Evolutionary conservation across 108 stramenopile species (phyloP).

Genomic region (Cyclotella atomus): DNA sequence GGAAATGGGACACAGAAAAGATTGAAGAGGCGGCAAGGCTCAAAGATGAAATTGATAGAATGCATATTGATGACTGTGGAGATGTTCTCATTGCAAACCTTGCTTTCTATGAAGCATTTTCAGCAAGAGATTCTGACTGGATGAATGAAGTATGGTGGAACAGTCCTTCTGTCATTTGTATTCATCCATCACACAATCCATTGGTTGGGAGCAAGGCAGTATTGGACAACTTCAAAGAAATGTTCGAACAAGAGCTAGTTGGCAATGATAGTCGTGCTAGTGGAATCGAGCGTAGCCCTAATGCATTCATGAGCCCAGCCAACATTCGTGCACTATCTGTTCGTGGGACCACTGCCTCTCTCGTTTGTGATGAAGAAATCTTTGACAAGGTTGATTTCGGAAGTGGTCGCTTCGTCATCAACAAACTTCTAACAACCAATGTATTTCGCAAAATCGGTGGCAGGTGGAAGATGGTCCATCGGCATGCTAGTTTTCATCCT

Average conservation of each 20-base stretch:
- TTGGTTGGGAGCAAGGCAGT: slow-evolving; percentile 69
- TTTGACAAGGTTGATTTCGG: slow-evolving; percentile 59
- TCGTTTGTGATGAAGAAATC: slow-evolving; percentile 87
- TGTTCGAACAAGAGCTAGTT: slow-evolving; percentile 65
- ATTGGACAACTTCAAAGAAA: slow-evolving; percentile 66
- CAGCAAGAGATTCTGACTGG: slow-evolving; percentile 57
- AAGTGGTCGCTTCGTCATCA: slow-evolving; percentile 61
- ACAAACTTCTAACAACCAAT: slow-evolving; percentile 80
- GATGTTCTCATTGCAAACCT: slow-evolving; percentile 78
- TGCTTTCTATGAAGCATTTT: slow-evolving; percentile 81
- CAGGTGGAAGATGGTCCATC: slow-evolving; percentile 82
- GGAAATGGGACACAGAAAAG: slow-evolving; percentile 36
- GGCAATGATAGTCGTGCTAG: slow-evolving; percentile 15
- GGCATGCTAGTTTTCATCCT: slow-evolving; percentile 86
- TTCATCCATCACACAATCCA: slow-evolving; percentile 78
- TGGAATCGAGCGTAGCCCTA: slow-evolving; percentile 6
- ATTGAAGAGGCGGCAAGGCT: slow-evolving; percentile 49
- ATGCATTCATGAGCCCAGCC: slow-evolving; percentile 69
- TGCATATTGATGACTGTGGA: slow-evolving; percentile 85
- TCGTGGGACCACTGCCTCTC: slow-evolving; percentile 74
- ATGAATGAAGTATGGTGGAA: slow-evolving; percentile 82
- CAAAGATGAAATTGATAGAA: slow-evolving; percentile 62
- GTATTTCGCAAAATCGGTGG: slow-evolving; percentile 83
- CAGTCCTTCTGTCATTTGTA: slow-evolving; percentile 68
- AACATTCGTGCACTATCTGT: slow-evolving; percentile 71